Percentiles rank a stretch among this genome's conserved stretches.
Conservation (phyloP, 345 rosid species). For the Eucalyptus marginata region DNA sequence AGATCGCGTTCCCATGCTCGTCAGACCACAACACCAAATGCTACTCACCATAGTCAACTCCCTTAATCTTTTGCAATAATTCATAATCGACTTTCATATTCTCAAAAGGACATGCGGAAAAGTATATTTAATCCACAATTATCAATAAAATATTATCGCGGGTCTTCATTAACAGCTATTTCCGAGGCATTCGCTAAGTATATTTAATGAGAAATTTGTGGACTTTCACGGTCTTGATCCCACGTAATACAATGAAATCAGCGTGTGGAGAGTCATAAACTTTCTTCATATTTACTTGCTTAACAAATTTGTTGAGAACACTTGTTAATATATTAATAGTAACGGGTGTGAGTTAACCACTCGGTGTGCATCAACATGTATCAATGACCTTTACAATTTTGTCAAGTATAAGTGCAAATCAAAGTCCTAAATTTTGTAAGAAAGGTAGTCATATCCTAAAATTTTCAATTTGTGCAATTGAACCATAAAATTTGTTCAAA, state of each 20-base stretch:
- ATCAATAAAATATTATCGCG: not conserved
- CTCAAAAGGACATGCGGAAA: not conserved
- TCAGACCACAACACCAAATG: not conserved
- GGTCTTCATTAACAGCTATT: not conserved
- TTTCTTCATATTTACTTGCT: not conserved
- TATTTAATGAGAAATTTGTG: not conserved
- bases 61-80: not conserved
- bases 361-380: not conserved
- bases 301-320: not conserved
- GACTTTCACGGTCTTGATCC: not conserved
- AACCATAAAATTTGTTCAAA: not conserved
- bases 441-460: not conserved
- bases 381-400: not conserved
- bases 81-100: not conserved
- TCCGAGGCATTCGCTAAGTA: not conserved
- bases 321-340: not conserved
- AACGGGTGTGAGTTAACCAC: not conserved
- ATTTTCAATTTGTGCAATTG: not conserved
- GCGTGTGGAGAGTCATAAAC: not conserved
- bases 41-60: not conserved
- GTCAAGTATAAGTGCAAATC: not conserved
- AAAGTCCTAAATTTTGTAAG: not conserved
- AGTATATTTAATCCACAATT: not conserved
- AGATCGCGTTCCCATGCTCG: not conserved
- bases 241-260: not conserved